Evolutionary conservation across 1,139 yeast species (phyloP).

Genomic region (Kurtzmaniella quercitrusa): DNA sequence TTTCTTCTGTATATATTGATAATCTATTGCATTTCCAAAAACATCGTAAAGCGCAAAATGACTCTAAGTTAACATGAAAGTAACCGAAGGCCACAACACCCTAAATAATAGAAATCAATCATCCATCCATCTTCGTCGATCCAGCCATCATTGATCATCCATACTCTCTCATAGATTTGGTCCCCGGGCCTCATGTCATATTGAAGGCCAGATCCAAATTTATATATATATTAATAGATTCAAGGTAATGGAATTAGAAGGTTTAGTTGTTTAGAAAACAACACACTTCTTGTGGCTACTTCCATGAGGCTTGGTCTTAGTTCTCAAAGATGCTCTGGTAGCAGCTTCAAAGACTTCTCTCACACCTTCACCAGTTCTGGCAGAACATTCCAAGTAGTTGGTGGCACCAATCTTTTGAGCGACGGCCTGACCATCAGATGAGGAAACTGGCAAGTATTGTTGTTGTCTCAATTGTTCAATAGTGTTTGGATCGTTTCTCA

Average conservation of each 20-base stretch:
- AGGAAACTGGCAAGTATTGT: slow-evolving; percentile 71
- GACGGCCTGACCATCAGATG: slow-evolving; percentile 77
- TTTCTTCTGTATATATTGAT: background rate
- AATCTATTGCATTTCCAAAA: background rate
- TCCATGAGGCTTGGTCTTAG: slow-evolving; percentile 54
- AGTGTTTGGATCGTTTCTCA: slow-evolving; percentile 77
- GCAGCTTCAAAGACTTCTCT: slow-evolving; percentile 92
- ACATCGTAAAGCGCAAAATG: background rate
- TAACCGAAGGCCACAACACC: background rate
- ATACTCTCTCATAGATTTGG: background rate
- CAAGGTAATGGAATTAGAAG: background rate
- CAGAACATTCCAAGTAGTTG: slow-evolving; percentile 89
- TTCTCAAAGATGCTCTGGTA: slow-evolving; percentile 77
- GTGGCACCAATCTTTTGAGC: slow-evolving; percentile 87
- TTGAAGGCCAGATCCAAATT: background rate
- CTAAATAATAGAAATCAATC: background rate
- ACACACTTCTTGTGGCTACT: slow-evolving; percentile 47
- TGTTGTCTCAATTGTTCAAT: slow-evolving; percentile 71
- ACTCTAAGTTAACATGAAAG: background rate
- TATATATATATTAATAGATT: background rate
- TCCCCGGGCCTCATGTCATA: background rate
- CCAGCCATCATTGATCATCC: background rate
- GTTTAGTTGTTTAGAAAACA: slow-evolving; percentile 41
- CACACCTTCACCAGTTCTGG: slow-evolving; percentile 86
- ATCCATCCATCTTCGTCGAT: background rate